Percentiles rank a stretch among this genome's conserved stretches.
phyloP scores from a whole-genome alignment of 192 early-diverging fungal genomes.

The Backusella liffmaniae region DNA sequence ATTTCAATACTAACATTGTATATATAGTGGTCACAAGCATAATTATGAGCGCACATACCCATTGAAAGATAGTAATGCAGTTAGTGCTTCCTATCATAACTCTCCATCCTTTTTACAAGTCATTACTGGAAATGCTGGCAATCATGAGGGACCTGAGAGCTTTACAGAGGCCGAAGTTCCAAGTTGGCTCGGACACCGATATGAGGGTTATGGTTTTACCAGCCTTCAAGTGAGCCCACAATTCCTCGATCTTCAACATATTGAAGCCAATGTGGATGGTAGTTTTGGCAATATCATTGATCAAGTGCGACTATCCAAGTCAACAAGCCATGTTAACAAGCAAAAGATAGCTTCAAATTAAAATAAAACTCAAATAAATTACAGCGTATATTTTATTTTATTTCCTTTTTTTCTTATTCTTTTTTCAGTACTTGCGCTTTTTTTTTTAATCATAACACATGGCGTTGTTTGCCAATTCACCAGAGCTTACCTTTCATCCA shows the following conservation, averaged over 20 bases:
- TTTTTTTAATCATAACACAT: constrained; percentile 9
- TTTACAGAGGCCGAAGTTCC: not conserved
- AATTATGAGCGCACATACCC: constrained; percentile 30
- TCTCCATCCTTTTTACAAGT: constrained; percentile 22
- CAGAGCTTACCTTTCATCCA: constrained; percentile 2
- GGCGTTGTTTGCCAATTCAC: constrained; percentile 28
- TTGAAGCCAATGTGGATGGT: constrained; percentile 15
- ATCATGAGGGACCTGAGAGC: constrained; percentile 16
- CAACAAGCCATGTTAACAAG: constrained; percentile 11
- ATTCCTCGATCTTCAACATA: constrained; percentile 19
- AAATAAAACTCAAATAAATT: not conserved
- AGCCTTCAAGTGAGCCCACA: not conserved
- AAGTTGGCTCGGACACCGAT: constrained; percentile 16
- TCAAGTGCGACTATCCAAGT: constrained; percentile 24
- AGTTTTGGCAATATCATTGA: constrained; percentile 4
- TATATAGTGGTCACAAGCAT: constrained; percentile 26
- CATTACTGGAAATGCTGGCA: constrained; percentile 22
- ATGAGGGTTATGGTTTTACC: constrained; percentile 22
- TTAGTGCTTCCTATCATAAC: constrained; percentile 20
- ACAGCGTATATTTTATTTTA: not conserved
- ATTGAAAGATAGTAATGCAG: not conserved
- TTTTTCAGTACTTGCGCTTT: not conserved
- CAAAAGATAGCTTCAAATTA: constrained; percentile 8
- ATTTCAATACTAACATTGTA: not conserved
- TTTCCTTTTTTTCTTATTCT: not conserved